Evolutionary conservation across 371 early-diverging fungal genomes (phyloP).

Genomic region (Rhizomucor miehei): DNA sequence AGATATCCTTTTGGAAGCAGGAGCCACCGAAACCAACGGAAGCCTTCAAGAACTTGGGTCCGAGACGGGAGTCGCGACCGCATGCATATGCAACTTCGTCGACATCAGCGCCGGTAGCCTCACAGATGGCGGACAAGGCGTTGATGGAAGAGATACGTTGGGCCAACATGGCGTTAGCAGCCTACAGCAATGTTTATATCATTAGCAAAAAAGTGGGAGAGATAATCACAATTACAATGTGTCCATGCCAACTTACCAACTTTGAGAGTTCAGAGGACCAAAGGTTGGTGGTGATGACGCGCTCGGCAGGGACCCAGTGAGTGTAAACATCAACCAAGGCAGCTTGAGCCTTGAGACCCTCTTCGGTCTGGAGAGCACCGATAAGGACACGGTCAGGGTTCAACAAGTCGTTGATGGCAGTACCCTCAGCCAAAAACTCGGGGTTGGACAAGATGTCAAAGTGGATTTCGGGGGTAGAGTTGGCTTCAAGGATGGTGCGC

Average conservation of each 20-base stretch:
- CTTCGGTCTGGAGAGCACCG: constrained; percentile 79
- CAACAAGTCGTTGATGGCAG: constrained; percentile 83
- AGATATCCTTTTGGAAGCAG: constrained; percentile 96
- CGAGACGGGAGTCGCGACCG: constrained; percentile 87
- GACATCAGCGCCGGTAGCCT: constrained; percentile 95
- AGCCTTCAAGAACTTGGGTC: constrained; percentile 90
- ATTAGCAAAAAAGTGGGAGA: background rate
- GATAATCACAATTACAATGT: too few relatives aligned
- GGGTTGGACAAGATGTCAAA: constrained; percentile 95
- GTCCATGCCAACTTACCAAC: constrained; percentile 53
- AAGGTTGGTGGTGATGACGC: constrained; percentile 88
- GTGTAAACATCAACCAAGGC: constrained; percentile 78
- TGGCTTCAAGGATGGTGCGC: constrained; percentile 84
- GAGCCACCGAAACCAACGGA: constrained; percentile 94
- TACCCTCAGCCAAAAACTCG: constrained; percentile 96
- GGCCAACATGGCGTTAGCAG: constrained; percentile 94
- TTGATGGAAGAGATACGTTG: constrained; percentile 96
- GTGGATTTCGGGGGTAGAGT: constrained; percentile 66
- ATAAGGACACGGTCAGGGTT: constrained; percentile 93
- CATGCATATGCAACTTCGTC: constrained; percentile 92
- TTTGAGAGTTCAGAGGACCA: constrained; percentile 96
- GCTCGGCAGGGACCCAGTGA: constrained; percentile 81
- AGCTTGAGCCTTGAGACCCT: constrained; percentile 75
- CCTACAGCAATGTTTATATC: constrained; percentile 38
- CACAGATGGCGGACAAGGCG: constrained; percentile 90